Evolutionary conservation across 192 early-diverging fungal species (phyloP), one percentile per base, ranked within the genome.

Genomic region (Chytriomyces sp.): DNA sequence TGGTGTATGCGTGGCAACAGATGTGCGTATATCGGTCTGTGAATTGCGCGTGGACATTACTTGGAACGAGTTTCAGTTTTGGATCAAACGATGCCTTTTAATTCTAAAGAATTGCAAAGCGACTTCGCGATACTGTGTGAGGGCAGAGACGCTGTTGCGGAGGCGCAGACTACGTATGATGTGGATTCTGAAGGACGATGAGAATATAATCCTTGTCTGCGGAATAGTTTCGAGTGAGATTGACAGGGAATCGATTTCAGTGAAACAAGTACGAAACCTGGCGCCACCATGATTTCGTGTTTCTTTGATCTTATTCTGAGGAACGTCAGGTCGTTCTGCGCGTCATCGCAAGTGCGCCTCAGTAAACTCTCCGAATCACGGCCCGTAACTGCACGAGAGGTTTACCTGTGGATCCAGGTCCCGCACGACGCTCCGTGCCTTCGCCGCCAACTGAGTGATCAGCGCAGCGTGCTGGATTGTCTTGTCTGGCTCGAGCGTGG

Each of bases 251-350:
- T 64, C 2, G 6, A 13, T 1, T 20, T 35, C 26, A 20, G 35
- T 26, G 10, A 13, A 64, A 64, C 9, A 16, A 45, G 28, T 18
- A 6, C 24, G 46, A 16, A 18, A 94, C 92, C 94, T 66, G 95
- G 94, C 9, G 94, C 93, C 16, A 98, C 89, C 94, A 98, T 97
- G 61, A 98, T 93, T 79, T 98, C 97, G 81, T 97, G 94, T 76
- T 95, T 95, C 83, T 94, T 97, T 26, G 94, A 94, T 45, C 97
- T 86, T 62, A 98, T 92, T 67, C 97, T 88, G 69, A 98, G 73
- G 78, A 98, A 98, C 6, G 94, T 96, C 68, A 98, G 81, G 60
- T 97, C 97, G 78, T 98, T 96, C 91, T 95, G 76, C 44, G 23
- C 18, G 57, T 45, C 18, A 35, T 35, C 4, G 35, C 35, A 35